phyloP scores from a whole-genome alignment of 495 filamentous ascomycete genomes.

The Lasiosphaeria ovina region DNA sequence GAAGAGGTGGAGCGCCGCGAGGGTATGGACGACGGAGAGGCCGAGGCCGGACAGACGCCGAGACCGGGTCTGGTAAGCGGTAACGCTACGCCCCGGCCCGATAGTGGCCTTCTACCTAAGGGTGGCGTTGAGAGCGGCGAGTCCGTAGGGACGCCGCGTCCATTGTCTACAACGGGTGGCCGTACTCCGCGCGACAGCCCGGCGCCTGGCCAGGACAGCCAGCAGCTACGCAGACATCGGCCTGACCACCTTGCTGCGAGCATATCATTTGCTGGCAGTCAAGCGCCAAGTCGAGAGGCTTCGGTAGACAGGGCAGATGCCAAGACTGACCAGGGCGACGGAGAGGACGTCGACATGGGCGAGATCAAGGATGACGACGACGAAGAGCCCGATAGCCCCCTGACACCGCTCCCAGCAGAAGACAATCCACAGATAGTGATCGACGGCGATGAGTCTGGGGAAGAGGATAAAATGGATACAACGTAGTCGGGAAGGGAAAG shows the following conservation, averaged over 20 bases:
- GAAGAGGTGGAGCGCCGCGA: conserved; percentile 74
- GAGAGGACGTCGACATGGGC: conserved; percentile 62
- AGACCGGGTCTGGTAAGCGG: conserved; percentile 39
- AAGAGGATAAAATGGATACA: conserved; percentile 70
- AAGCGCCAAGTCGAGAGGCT: conserved; percentile 35
- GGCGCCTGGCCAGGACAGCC: conserved; percentile 27
- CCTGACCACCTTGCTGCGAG: conserved; percentile 41
- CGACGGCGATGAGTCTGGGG: conserved; percentile 52
- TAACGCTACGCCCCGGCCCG: conserved; percentile 39
- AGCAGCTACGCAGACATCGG: conserved; percentile 39
- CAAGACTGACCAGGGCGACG: conserved; percentile 47
- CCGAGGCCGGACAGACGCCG: conserved; percentile 38
- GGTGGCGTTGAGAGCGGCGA: conserved; percentile 38
- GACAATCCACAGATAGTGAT: conserved; percentile 51
- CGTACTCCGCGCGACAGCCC: conserved; percentile 66
- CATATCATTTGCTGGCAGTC: conserved; percentile 44
- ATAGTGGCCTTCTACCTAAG: conserved; percentile 37
- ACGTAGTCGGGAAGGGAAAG: conserved; percentile 30
- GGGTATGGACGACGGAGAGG: conserved; percentile 72
- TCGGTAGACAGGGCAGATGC: conserved; percentile 13
- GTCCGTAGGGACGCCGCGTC: conserved; percentile 46
- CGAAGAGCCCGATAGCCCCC: conserved; percentile 35
- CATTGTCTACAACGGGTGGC: conserved; percentile 47
- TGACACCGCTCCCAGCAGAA: conserved; percentile 38
- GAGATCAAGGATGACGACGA: conserved; percentile 41